phyloP scores from a whole-genome alignment of 345 rosid species.

The Nasturtium officinale region DNA sequence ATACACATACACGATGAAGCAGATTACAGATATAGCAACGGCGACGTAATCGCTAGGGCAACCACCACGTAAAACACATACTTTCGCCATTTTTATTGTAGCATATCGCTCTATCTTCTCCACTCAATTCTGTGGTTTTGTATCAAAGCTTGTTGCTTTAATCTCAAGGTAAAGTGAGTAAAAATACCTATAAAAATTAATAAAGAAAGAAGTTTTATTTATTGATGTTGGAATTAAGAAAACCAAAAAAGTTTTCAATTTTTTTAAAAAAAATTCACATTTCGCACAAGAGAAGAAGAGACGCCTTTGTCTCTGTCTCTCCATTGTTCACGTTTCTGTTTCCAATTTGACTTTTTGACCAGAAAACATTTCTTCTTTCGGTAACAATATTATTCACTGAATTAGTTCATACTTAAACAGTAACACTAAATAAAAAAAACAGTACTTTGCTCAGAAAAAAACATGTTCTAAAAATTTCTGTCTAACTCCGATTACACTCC shows the following conservation, averaged over 20 bases:
- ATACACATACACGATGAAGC: slow-evolving; percentile 60
- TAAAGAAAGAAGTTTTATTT: slow-evolving; percentile 20
- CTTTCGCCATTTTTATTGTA: slow-evolving; percentile 46
- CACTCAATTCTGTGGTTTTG: slow-evolving; percentile 28
- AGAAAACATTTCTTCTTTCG: slow-evolving; percentile 15
- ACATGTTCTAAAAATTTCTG: too few species aligned
- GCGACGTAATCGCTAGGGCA: slow-evolving; percentile 88
- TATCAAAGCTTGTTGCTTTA: slow-evolving; percentile 43
- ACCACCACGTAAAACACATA: slow-evolving; percentile 70
- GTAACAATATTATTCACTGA: background rate
- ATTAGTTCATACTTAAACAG: background rate
- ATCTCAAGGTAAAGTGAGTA: slow-evolving; percentile 44
- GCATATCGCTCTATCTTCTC: slow-evolving; percentile 20
- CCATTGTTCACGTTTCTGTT: slow-evolving; percentile 32
- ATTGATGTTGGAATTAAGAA: slow-evolving; percentile 17
- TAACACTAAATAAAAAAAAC: too few species aligned
- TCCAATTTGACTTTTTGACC: slow-evolving; percentile 32
- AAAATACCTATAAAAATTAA: slow-evolving; percentile 5
- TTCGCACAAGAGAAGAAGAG: background rate
- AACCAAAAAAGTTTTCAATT: background rate
- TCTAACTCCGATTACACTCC: too few species aligned
- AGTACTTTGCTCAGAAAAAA: too few species aligned
- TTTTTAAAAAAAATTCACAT: slow-evolving; percentile 1
- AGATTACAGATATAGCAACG: slow-evolving; percentile 55
- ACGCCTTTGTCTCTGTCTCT: slow-evolving; percentile 35